Conservation (phyloP, 768 basidiomycete genomes). For the Obba rivulosa region DNA sequence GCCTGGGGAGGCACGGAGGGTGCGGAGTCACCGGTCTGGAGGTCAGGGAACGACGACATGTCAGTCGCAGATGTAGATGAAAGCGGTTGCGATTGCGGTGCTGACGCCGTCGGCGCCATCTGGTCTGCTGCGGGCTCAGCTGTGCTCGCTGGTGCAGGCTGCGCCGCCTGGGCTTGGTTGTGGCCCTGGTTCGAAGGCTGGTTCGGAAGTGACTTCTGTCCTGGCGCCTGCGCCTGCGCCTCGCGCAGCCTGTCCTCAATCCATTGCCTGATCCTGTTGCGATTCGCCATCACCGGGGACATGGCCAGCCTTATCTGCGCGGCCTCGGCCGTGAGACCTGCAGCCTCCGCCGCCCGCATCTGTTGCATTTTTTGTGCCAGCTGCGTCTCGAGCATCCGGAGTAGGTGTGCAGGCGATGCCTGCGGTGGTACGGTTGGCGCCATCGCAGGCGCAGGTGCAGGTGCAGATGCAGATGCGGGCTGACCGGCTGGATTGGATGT, state of each 20-base stretch:
- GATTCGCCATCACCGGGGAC: not conserved
- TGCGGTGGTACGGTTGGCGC: conserved; percentile 14
- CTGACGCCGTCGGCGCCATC: not conserved
- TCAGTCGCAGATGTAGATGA: not conserved
- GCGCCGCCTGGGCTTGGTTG: not conserved
- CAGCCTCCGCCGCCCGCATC: not conserved
- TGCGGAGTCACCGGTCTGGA: not conserved
- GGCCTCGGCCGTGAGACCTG: not conserved
- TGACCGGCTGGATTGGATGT: conserved; percentile 1
- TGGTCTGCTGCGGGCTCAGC: not conserved
- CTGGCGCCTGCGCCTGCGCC: not conserved
- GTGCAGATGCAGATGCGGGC: conserved; percentile 1
- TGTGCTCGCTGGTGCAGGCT: no score
- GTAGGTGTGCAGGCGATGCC: conserved; percentile 2
- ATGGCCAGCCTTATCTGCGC: not conserved
- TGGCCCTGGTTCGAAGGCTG: not conserved
- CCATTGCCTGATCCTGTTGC: not conserved
- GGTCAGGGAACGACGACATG: not conserved
- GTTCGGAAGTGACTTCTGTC: not conserved
- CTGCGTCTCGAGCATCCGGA: not conserved
- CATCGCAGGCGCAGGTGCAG: conserved; percentile 1
- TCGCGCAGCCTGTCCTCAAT: not conserved
- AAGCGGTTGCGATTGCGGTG: not conserved
- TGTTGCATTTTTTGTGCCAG: not conserved
- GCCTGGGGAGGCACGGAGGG: not conserved